Evolutionary conservation across 805 yeast genomes (phyloP), one percentile per base, ranked within the genome.

Genomic region (Saccharomycopsis sp.): DNA sequence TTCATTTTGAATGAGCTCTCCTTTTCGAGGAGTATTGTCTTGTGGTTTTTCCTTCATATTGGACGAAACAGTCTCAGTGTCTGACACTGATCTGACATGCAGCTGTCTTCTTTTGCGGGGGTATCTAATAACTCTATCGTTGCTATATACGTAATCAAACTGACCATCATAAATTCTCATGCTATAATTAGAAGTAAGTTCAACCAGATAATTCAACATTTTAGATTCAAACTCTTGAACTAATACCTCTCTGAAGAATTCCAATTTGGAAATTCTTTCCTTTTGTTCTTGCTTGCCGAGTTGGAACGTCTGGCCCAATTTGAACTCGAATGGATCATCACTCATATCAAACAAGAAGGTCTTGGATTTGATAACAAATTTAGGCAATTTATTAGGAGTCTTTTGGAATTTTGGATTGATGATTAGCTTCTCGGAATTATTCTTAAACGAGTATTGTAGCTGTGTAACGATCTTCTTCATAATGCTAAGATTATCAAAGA

Each of bases 261-360:
- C 59, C n/a, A 58, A 14, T 50, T 62, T 60, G 14, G 62, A 44
- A 15, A 62, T 54, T 61, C 97, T 75, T 55, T 76, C 73, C 63
- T 74, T 76, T 67, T 89, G 96, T 64, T 85, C 93, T n/a, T 76
- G 59, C 20, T 72, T 55, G 1, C 96, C 96, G 9, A 86, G 75
- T 64, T 85, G 85, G 65, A 79, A 84, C 25, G 86, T 81, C 66
- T 81, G 74, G 22, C 82, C 79, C 53, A 92, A 72, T 64, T 89
- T 85, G 5, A 84, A 75, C 70, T 93, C 98, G 69, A 92, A 91
- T 5, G 96, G 93, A 70, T 93, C 97, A 69, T 89, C 96, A 58
- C 89, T 96, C 62, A 91, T 76, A 23, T 86, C 77, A 44, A 91
- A 72, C 2, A 86, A 75, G 62, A 89, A 75, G 47, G 80, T 74